Evolutionary conservation across 129 eudicot genomes (phyloP), one percentile per base, ranked within the genome.

Genomic region (Tagetes erecta): DNA sequence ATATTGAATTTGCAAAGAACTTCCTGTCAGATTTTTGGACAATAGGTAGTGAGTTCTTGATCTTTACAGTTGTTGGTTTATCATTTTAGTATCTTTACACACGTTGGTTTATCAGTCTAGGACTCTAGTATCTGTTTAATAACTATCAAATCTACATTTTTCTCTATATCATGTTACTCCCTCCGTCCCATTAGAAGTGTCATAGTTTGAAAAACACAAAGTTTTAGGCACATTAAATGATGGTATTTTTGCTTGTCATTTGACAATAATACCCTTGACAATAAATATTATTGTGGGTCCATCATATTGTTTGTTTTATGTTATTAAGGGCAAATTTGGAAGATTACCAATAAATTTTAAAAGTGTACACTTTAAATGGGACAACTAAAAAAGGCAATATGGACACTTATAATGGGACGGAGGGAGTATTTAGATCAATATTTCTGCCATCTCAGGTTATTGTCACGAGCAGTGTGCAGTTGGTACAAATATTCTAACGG

Each of bases 391-490:
- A n/a, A n/a, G n/a, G n/a, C n/a, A n/a, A n/a, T n/a, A n/a, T n/a
- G n/a, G n/a, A n/a, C n/a, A n/a, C n/a, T n/a, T n/a, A n/a, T n/a
- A n/a, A n/a, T n/a, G n/a, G n/a, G n/a, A n/a, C n/a, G n/a, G n/a
- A n/a, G n/a, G n/a, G n/a, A n/a, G n/a, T n/a, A 8, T 51, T 74
- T 49, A 7, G 10, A 49, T 49, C 53, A 35, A 10, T 50, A 14
- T 35, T 56, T 57, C 11, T 20, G 47, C 34, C 6, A 36, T 64
- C 13, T 38, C 87, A 95, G 99, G 99, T 82, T 84, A 78, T 62
- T 95, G 96, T 81, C 99, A 95, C 34, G 85, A 74, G 77, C 81
- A 78, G 30, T 95, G 99, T 71, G 77, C 88, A 3, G 52, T 74
- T 41, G 87, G 89, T 71, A 81, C 87, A 67, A 70, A 85, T 30